A percentile compares a stretch with the other conserved stretches of the same genome.
Conservation (phyloP, 176 grass and related monocot species). For the Aegilops tauschii region DNA sequence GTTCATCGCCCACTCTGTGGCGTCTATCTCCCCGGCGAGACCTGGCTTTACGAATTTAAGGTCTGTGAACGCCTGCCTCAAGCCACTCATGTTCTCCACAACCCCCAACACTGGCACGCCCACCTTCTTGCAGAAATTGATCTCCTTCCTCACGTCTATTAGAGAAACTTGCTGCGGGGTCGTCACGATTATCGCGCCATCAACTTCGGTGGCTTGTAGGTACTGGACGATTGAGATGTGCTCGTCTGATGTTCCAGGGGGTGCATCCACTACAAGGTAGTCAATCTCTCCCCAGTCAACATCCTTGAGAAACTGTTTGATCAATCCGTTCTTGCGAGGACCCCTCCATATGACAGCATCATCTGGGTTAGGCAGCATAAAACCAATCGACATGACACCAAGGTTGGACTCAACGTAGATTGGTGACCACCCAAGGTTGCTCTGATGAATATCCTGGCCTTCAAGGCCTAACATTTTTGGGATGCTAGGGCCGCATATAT, state of each 20-base stretch:
- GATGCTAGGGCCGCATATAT: constrained; percentile 78
- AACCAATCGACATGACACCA: constrained; percentile 83
- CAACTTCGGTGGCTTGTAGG: constrained; percentile 73
- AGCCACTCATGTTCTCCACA: constrained; percentile 82
- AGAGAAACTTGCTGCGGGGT: constrained; percentile 86
- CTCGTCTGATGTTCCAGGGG: constrained; percentile 84
- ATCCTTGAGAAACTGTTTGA: constrained; percentile 86
- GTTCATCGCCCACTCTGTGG: constrained; percentile 56
- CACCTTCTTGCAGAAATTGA: constrained; percentile 83
- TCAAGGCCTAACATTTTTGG: constrained; percentile 71
- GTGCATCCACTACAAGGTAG: constrained; percentile 78
- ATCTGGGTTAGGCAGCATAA: constrained; percentile 64
- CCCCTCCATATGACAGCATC: constrained; percentile 79
- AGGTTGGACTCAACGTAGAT: constrained; percentile 72
- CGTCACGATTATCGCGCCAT: constrained; percentile 81
- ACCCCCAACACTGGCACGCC: constrained; percentile 60
- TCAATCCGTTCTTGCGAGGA: constrained; percentile 71
- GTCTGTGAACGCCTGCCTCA: constrained; percentile 56
- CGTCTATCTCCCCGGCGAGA: constrained; percentile 51
- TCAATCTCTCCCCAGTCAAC: constrained; percentile 84
- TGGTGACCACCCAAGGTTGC: constrained; percentile 81
- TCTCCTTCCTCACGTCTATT: constrained; percentile 69
- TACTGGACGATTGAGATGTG: constrained; percentile 98
- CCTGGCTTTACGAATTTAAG: constrained; percentile 53
- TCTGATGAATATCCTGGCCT: constrained; percentile 80